Conservation (phyloP, 78 protist species). For the Bigelowiella natans region DNA sequence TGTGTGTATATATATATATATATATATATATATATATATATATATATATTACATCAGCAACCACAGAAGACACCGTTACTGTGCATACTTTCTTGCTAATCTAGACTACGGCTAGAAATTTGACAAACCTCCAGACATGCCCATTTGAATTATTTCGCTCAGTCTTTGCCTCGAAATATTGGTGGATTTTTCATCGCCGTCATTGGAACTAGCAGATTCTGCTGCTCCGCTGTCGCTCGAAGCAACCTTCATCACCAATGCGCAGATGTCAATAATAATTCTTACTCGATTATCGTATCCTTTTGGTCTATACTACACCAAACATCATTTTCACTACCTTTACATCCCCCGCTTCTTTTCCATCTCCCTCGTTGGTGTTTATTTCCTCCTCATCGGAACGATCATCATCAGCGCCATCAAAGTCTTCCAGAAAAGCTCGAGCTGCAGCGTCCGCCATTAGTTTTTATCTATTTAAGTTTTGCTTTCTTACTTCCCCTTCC, state of each 20-base stretch:
- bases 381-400: too few species aligned
- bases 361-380: neutral
- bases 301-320: neutral
- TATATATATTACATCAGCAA: too few species aligned
- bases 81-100: neutral
- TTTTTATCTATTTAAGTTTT: too few species aligned
- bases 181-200: neutral
- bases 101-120: neutral
- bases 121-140: neutral
- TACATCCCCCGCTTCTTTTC: neutral
- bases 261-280: neutral
- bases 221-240: too few species aligned
- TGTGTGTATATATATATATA: neutral
- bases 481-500: too few species aligned
- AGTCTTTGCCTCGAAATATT: neutral
- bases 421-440: neutral
- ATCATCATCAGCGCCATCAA: neutral
- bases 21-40: too few species aligned
- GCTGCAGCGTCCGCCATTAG: too few species aligned
- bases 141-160: neutral
- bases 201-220: neutral
- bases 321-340: neutral
- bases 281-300: neutral
- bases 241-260: too few species aligned
- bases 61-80: neutral